Percentiles rank a stretch among this genome's conserved stretches.
phyloP scores from a whole-genome alignment of 2,329 filamentous ascomycete species.

The Geosmithia flava region DNA sequence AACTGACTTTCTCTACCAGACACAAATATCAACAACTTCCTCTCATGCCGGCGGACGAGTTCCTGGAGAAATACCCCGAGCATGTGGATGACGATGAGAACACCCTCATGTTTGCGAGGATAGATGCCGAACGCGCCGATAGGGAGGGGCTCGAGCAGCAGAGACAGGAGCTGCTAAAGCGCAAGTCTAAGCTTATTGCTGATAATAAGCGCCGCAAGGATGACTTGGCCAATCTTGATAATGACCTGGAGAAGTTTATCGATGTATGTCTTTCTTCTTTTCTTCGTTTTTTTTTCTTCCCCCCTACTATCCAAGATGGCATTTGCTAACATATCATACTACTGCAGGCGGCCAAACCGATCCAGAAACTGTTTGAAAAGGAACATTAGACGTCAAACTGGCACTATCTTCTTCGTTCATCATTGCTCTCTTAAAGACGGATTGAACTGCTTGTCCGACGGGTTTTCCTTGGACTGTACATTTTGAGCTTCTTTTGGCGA shows the following conservation, averaged over 20 bases:
- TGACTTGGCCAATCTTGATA: constrained; percentile 80
- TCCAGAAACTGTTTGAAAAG: constrained; percentile 76
- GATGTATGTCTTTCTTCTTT: constrained; percentile 45
- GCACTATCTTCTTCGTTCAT: no score
- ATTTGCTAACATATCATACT: constrained; percentile 6
- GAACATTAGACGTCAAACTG: constrained; percentile 25
- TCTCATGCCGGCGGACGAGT: constrained; percentile 72
- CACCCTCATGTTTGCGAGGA: constrained; percentile 76
- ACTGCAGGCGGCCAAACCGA: constrained; percentile 68
- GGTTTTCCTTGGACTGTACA: background rate
- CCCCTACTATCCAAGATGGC: background rate
- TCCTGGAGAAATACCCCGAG: constrained; percentile 65
- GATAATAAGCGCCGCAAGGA: constrained; percentile 89
- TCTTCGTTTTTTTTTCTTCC: background rate
- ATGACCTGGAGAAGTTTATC: constrained; percentile 87
- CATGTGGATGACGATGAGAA: constrained; percentile 62
- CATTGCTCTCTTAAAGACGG: no score
- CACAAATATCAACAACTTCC: constrained; percentile 84
- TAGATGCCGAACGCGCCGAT: constrained; percentile 80
- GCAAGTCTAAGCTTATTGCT: constrained; percentile 48
- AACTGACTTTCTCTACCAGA: constrained; percentile 30
- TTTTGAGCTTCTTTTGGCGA: background rate
- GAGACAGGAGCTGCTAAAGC: constrained; percentile 60
- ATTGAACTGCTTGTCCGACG: no score
- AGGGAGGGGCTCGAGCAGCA: constrained; percentile 78